A percentile compares a stretch with the other conserved stretches of the same genome.
These are phyloP conservation scores for Serendipita sp. DNA, from an alignment of 768 basidiomycete genomes.

Conservation along the genomic window DNA sequence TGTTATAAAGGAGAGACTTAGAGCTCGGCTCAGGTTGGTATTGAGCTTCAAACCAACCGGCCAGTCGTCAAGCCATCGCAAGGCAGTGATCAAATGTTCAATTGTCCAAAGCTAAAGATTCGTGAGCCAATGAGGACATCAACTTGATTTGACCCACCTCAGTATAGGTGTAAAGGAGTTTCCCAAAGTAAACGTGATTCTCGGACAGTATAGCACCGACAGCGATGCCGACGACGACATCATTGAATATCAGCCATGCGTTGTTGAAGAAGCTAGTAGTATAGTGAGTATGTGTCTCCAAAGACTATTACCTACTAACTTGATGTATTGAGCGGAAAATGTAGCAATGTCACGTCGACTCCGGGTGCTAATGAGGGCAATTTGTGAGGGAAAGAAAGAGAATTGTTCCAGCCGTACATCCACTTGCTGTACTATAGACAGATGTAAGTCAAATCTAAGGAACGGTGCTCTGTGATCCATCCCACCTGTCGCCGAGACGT, in stretches of 20 bases:
- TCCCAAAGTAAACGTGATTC: constrained; percentile 32
- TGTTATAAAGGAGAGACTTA: constrained; percentile 52
- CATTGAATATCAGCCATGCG: constrained; percentile 82
- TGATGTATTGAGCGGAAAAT: constrained; percentile 48
- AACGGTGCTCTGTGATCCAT: not conserved
- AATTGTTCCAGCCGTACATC: constrained; percentile 39
- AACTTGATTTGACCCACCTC: not conserved
- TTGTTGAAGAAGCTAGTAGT: constrained; percentile 66
- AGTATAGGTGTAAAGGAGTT: not conserved
- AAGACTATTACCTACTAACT: constrained; percentile 23
- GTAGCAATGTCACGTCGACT: constrained; percentile 22
- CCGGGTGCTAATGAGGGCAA: constrained; percentile 24
- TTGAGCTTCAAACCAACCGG: constrained; percentile 93
- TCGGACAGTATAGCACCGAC: constrained; percentile 55
- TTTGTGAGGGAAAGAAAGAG: constrained; percentile 27
- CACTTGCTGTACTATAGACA: constrained; percentile 37
- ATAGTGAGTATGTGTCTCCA: not conserved
- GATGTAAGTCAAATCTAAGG: not conserved
- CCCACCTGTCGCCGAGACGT: constrained; percentile 28
- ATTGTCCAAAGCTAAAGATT: constrained; percentile 25
- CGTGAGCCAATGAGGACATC: not conserved
- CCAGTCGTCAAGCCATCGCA: constrained; percentile 87
- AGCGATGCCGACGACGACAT: constrained; percentile 67
- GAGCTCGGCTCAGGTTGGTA: constrained; percentile 77
- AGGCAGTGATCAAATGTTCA: constrained; percentile 29